A percentile compares a stretch with the other conserved stretches of the same genome.
Evolutionary conservation across 2,329 filamentous ascomycete genomes (phyloP).

Genomic region (Byssothecium circinans): DNA sequence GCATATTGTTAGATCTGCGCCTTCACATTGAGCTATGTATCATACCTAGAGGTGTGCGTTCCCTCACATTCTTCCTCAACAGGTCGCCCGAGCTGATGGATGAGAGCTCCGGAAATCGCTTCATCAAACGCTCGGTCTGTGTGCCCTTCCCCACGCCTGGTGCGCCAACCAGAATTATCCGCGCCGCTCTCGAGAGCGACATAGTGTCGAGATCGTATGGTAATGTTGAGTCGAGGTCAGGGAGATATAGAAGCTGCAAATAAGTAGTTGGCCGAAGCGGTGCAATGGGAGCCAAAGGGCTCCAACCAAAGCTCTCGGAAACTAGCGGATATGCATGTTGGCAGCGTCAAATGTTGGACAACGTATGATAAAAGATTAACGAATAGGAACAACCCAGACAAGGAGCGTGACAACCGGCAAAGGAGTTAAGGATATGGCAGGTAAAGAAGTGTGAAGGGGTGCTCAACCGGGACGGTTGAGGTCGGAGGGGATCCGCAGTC

Average conservation of each 20-base stretch:
- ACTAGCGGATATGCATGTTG: conserved; percentile 28
- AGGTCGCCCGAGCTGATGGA: conserved; percentile 94
- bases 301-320: conserved; percentile 18
- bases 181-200: conserved; percentile 66
- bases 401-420: too few species aligned
- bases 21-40: conserved; percentile 5
- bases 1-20: conserved; percentile 16
- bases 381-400: not conserved
- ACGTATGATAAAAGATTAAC: not conserved
- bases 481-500: too few species aligned
- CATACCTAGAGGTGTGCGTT: conserved; percentile 79
- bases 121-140: conserved; percentile 84
- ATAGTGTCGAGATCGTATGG: conserved; percentile 17
- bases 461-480: too few species aligned
- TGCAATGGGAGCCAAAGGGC: conserved; percentile 28
- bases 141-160: conserved; percentile 98
- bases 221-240: not conserved
- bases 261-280: conserved; percentile 12
- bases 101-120: conserved; percentile 83
- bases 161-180: conserved; percentile 91
- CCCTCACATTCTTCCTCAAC: conserved; percentile 88
- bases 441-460: too few species aligned
- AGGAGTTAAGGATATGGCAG: too few species aligned
- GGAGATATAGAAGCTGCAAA: not conserved
- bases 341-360: not conserved